Evolutionary conservation across 257 asterid genomes (phyloP), one percentile per base, ranked within the genome.

Genomic region (Cynanchum wilfordii): DNA sequence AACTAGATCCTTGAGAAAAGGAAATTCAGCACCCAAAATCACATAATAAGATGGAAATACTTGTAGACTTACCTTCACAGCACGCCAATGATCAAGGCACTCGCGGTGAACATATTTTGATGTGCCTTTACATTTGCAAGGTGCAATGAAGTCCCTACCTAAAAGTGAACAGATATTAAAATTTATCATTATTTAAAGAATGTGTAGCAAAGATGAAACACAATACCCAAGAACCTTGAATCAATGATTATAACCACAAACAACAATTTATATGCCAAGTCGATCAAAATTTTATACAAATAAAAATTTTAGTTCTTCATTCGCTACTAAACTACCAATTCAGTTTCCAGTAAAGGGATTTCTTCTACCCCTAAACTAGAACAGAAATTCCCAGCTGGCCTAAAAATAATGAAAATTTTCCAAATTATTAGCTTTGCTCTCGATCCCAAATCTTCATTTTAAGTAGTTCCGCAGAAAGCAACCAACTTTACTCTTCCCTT

Each of bases 91-190:
- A 83, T 93, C 97, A 71, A 93, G 87, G 82, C 98, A 93, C 73
- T 90, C 95, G 40, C 97, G 84, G 82, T 93, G 98, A 76, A 93
- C 98, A 75, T 73, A 93, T 81, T 87, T 90, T 38, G 97, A 72
- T 22, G 98, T 90, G 72, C 98, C 98, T 86, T 93, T 93, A 80
- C 98, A 93, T 84, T 84, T 87, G 87, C 98, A 93, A 79, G 98
- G 98, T 78, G 97, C 96, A 79, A 93, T 93, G 78, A 93, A 90
- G 84, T 93, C 98, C 86, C 97, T 87, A 77, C 97, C 98, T 93
- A 89, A 73, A 77, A 81, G 80, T 60, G 76, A 85, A 60, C 68
- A 66, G 10, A 25, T 68, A 66, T 66, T 7, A 27, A 71, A 47
- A n/a, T 74, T 56, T 72, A 59, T 78, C 33, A 68, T 44, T 59